Conservation (phyloP, 2,329 filamentous ascomycete genomes). For the Ophiosphaerella korrae region DNA sequence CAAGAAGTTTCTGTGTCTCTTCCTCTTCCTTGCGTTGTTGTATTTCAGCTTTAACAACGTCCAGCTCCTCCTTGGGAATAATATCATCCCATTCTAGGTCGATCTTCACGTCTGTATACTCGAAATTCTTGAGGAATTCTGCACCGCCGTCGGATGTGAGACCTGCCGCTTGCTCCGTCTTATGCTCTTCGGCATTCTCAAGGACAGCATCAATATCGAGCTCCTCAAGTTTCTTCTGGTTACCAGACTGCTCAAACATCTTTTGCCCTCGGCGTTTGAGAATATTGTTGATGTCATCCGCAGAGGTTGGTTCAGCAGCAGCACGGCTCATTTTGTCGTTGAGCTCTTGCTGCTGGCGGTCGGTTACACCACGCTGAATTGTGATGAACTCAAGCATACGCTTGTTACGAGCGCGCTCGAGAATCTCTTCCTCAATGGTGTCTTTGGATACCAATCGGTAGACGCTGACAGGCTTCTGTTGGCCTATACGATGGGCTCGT, state of each 20-base stretch:
- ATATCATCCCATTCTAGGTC: constrained; percentile 98
- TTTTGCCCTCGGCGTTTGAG: constrained; percentile 98
- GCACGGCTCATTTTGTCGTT: constrained; percentile 69
- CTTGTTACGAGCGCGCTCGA: constrained; percentile 96
- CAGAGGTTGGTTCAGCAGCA: constrained; percentile 80
- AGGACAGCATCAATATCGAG: constrained; percentile 97
- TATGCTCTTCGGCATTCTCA: constrained; percentile 94
- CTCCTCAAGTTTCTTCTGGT: constrained; percentile 95
- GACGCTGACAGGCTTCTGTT: constrained; percentile 93
- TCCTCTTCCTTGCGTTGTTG: constrained; percentile 81
- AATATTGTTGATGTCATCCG: constrained; percentile 94
- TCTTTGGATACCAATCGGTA: constrained; percentile 97
- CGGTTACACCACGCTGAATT: constrained; percentile 94
- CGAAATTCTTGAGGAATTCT: constrained; percentile 86
- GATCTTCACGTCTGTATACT: constrained; percentile 97
- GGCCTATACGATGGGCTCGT: constrained; percentile 94
- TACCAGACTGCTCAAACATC: constrained; percentile 97
- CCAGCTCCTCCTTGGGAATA: constrained; percentile 90
- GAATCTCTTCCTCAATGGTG: constrained; percentile 95
- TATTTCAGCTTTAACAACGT: constrained; percentile 86
- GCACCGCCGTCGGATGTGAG: constrained; percentile 96
- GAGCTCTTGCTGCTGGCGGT: constrained; percentile 86
- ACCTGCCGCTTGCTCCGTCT: constrained; percentile 92
- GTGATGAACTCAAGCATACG: constrained; percentile 96
- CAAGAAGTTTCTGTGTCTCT: constrained; percentile 80